A percentile compares a stretch with the other conserved stretches of the same genome.
Evolutionary conservation across 148 eudicot genomes (phyloP).

Genomic region (Mesembryanthemum crystallinum): DNA sequence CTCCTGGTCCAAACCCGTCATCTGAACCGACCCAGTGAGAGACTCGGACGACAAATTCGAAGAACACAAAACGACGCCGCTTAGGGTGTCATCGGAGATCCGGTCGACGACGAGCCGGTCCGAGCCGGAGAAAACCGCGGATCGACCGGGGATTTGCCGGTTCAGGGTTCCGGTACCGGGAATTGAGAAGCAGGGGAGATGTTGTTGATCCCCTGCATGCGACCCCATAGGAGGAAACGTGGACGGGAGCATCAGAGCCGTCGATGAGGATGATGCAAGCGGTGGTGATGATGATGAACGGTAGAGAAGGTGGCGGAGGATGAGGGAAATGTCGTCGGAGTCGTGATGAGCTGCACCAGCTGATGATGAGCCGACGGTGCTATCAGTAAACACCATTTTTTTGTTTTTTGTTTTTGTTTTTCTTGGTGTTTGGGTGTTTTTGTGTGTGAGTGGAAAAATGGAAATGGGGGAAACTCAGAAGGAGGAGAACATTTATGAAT

Average conservation of each 20-base stretch:
- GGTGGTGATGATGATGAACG: slow-evolving; percentile 47
- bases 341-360: slow-evolving; percentile 21
- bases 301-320: slow-evolving; percentile 64
- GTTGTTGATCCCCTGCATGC: slow-evolving; percentile 17
- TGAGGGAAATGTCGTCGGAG: slow-evolving; percentile 64
- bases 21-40: slow-evolving; percentile 24
- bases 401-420: not conserved
- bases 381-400: slow-evolving; percentile 28
- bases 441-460: not conserved
- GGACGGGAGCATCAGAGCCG: not conserved
- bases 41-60: slow-evolving; percentile 33
- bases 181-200: slow-evolving; percentile 6
- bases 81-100: slow-evolving; percentile 25
- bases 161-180: not conserved
- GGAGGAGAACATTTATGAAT: not conserved
- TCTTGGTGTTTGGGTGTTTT: not conserved
- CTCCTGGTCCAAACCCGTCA: slow-evolving; percentile 32
- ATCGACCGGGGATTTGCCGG: slow-evolving; percentile 4
- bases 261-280: not conserved
- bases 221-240: slow-evolving; percentile 8
- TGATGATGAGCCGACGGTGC: slow-evolving; percentile 21
- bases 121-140: slow-evolving; percentile 27
- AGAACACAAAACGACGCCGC: slow-evolving; percentile 26
- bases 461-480: not conserved
- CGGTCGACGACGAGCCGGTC: slow-evolving; percentile 29